A percentile compares a stretch with the other conserved stretches of the same genome.
Conservation (phyloP, 768 basidiomycete genomes). For the Tulasnella sp. region DNA sequence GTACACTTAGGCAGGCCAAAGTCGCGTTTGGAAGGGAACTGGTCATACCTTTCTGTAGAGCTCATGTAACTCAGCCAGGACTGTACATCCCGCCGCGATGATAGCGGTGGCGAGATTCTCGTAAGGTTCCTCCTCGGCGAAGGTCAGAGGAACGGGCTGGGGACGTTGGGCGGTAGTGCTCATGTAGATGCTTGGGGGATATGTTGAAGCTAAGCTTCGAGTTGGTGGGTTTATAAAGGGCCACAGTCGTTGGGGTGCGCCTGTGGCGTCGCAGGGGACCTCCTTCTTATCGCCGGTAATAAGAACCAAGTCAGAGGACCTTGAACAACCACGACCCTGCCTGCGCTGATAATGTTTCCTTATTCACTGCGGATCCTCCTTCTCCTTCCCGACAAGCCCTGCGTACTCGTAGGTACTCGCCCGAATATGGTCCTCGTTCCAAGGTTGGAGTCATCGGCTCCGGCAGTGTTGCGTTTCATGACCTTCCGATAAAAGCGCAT, state of each 20-base stretch:
- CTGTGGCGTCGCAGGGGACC: neutral
- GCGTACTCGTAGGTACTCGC: no score
- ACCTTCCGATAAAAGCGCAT: no score
- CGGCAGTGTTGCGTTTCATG: no score
- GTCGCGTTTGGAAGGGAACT: no score
- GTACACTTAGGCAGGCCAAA: neutral
- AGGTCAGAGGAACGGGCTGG: neutral
- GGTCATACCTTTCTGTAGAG: neutral
- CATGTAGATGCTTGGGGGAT: neutral
- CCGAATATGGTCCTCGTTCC: no score
- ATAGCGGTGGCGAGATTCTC: neutral
- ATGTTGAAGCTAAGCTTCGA: no score
- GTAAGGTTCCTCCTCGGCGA: neutral
- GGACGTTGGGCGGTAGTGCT: neutral
- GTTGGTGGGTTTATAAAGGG: no score
- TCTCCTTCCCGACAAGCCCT: no score
- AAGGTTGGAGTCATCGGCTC: no score
- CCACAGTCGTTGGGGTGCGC: neutral
- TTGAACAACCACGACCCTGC: no score
- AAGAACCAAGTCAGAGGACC: no score
- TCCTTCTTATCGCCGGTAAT: neutral
- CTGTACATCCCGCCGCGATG: neutral
- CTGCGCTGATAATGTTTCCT: neutral
- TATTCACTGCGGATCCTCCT: neutral
- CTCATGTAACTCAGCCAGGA: neutral